Evolutionary conservation across 164 flowering plant species (phyloP), one percentile per base, ranked within the genome.

Genomic region (Liquidambar formosana): DNA sequence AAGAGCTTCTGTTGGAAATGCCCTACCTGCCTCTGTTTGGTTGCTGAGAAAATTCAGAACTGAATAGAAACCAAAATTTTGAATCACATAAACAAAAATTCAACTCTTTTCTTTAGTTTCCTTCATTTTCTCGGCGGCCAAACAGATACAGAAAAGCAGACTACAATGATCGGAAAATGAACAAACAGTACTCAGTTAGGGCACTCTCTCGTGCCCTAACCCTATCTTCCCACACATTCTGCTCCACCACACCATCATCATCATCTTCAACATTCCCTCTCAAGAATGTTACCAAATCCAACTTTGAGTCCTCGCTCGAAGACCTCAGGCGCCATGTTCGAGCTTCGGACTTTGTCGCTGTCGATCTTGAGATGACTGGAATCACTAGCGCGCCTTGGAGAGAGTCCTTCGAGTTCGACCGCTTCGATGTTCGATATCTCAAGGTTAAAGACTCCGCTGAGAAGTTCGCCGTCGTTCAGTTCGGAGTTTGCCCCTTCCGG

Each of bases 351-450:
- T 95, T 95, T 79, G 96, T 95, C 63, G 72, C 99, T 1, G 43
- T 95, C 56, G 99, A 95, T 77, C 78, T 95, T 26, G 99, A 95
- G 71, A 95, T 95, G 99, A 93, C 91, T 8, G 99, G 99, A 28
- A 63, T 95, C 41, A 86, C 90, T 13, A 89, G 94, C 69, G 88
- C 99, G 0, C 99, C 97, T 8, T 95, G 99, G 99, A 75, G 97
- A 14, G 97, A 91, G 16, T 72, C 86, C 21, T 83, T 89, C 54
- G 90, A 88, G 65, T 91, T 88, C 71, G 99, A 95, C 76, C 85
- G 92, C 18, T 80, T 62, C 47, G 96, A 91, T 64, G 76, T 93
- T 21, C 76, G 79, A 26, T 95, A 91, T 69, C 83, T 95, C 68
- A 95, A 95, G 65, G 83, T 93, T 64, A 93, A 89, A 62, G 98